Percentiles rank a stretch among this genome's conserved stretches.
These are phyloP conservation scores for Talaromyces sp. DNA, from an alignment of 2,329 filamentous ascomycete genomes.

Conservation along the genomic window DNA sequence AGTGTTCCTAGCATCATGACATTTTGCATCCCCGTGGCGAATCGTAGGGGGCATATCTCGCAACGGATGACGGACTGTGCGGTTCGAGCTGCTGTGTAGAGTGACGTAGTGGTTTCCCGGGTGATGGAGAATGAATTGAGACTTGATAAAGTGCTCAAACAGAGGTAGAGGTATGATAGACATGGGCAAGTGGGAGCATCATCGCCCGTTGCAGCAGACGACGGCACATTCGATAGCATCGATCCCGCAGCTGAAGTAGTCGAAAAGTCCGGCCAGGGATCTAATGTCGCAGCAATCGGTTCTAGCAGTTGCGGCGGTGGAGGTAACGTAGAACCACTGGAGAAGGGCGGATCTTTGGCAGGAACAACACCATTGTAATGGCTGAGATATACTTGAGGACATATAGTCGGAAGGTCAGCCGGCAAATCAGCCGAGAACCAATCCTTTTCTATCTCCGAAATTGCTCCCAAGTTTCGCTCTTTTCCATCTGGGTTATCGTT, in stretches of 20 bases:
- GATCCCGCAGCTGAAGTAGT: slow-evolving; percentile 33
- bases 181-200: slow-evolving; percentile 34
- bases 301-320: slow-evolving; percentile 26
- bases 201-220: slow-evolving; percentile 23
- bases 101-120: slow-evolving; percentile 42
- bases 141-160: slow-evolving; percentile 41
- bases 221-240: slow-evolving; percentile 23
- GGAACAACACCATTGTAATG: slow-evolving; percentile 3
- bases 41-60: slow-evolving; percentile 39
- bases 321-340: slow-evolving; percentile 2
- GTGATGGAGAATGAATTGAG: slow-evolving; percentile 43
- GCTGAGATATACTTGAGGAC: slow-evolving; percentile 28
- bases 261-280: slow-evolving; percentile 43
- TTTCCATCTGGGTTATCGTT: neutral
- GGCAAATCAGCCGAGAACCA: slow-evolving; percentile 21
- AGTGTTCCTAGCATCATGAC: slow-evolving; percentile 47
- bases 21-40: slow-evolving; percentile 44
- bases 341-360: slow-evolving; percentile 15
- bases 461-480: slow-evolving; percentile 20
- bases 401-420: slow-evolving; percentile 29
- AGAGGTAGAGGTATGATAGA: slow-evolving; percentile 44
- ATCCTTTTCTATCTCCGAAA: slow-evolving; percentile 25
- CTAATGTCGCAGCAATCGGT: slow-evolving; percentile 29
- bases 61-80: slow-evolving; percentile 44
- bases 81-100: slow-evolving; percentile 43